phyloP scores from a whole-genome alignment of 2,329 filamentous ascomycete genomes.

The Calonectria ilicicola region DNA sequence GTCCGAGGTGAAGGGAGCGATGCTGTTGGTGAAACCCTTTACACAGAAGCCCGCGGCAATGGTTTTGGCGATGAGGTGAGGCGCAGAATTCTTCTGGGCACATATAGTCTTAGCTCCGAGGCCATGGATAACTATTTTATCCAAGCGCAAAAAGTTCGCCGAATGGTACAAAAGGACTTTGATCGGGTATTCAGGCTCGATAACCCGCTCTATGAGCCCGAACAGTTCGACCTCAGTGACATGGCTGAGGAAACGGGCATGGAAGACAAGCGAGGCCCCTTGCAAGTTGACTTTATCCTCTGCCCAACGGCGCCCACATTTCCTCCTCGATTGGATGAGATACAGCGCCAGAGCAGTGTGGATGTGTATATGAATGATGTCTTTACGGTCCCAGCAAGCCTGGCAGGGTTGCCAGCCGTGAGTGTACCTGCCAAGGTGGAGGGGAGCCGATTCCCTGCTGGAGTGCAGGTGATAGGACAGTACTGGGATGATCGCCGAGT shows the following conservation, averaged over 20 bases:
- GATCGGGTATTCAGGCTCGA: slow-evolving; percentile 77
- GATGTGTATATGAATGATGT: slow-evolving; percentile 93
- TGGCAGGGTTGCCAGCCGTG: slow-evolving; percentile 90
- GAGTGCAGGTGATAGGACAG: slow-evolving; percentile 84
- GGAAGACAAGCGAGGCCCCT: slow-evolving; percentile 67
- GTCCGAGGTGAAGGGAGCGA: slow-evolving; percentile 64
- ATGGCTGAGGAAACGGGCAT: slow-evolving; percentile 65
- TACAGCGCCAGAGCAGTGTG: slow-evolving; percentile 69
- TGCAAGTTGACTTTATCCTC: slow-evolving; percentile 85
- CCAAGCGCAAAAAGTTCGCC: slow-evolving; percentile 88
- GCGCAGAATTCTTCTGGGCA: slow-evolving; percentile 87
- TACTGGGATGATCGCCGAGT: slow-evolving; percentile 80
- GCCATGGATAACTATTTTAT: slow-evolving; percentile 98
- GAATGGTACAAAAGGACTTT: slow-evolving; percentile 88
- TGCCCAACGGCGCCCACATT: slow-evolving; percentile 87
- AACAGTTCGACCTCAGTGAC: slow-evolving; percentile 70
- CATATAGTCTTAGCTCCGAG: slow-evolving; percentile 89
- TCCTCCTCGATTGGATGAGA: slow-evolving; percentile 73
- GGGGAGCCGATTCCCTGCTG: slow-evolving; percentile 54
- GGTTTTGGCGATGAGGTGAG: slow-evolving; percentile 89
- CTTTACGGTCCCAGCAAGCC: slow-evolving; percentile 93
- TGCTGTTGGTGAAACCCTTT: slow-evolving; percentile 74
- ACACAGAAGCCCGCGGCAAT: slow-evolving; percentile 78
- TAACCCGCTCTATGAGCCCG: slow-evolving; percentile 73
- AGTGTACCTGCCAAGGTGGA: slow-evolving; percentile 73